A percentile compares a stretch with the other conserved stretches of the same genome.
These are phyloP conservation scores for Miscanthus sacchariflorus DNA, from an alignment of 202 grass and related monocot genomes.

Conservation along the genomic window DNA sequence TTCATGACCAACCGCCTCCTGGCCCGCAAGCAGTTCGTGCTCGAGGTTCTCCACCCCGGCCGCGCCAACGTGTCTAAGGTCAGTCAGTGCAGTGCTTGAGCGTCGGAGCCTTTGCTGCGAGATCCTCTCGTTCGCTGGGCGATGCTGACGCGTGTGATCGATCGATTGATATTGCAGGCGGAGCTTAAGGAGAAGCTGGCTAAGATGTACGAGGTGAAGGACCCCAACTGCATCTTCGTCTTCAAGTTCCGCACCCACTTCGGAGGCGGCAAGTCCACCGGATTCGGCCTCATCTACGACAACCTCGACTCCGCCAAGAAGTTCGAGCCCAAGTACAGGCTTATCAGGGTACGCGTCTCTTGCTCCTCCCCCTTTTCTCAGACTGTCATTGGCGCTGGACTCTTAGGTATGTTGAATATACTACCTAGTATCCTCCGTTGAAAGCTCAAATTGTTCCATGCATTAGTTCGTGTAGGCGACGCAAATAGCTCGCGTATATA, in stretches of 20 bases:
- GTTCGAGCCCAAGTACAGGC: constrained; percentile 93
- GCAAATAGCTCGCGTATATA: too few species aligned
- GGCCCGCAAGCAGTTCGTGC: constrained; percentile 92
- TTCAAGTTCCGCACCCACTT: constrained; percentile 99
- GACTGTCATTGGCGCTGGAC: neutral
- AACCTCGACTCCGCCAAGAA: constrained; percentile 83
- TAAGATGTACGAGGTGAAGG: constrained; percentile 84
- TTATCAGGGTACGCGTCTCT: constrained; percentile 73
- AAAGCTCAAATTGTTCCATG: neutral
- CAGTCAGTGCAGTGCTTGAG: constrained; percentile 38
- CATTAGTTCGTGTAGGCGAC: neutral
- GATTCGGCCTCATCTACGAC: constrained; percentile 86
- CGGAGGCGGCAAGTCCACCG: constrained; percentile 93
- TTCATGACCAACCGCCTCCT: constrained; percentile 99
- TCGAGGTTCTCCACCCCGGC: constrained; percentile 94
- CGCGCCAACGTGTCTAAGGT: constrained; percentile 98
- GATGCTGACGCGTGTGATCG: neutral
- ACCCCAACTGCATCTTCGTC: constrained; percentile 89
- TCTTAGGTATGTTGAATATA: neutral
- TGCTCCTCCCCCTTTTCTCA: neutral
- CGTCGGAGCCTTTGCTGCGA: neutral
- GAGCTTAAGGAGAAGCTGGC: constrained; percentile 85
- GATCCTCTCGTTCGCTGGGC: neutral
- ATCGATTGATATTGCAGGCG: constrained; percentile 38
- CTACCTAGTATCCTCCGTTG: neutral